Base-by-base conservation (phyloP, 2,329 filamentous ascomycete species). In the Tympanopsis confertula region DNA sequence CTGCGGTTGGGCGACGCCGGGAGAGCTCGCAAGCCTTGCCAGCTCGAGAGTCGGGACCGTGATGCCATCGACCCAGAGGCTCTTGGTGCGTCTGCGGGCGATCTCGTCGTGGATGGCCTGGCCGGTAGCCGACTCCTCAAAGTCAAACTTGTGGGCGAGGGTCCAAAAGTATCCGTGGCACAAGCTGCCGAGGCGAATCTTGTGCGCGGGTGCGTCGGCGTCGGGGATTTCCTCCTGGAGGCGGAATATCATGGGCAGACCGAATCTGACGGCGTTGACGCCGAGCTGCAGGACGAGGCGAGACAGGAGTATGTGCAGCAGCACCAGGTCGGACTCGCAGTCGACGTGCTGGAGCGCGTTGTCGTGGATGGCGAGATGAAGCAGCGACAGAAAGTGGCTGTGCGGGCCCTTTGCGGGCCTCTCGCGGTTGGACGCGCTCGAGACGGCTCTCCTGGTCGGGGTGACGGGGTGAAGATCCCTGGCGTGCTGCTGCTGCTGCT, bases 361-460 rank as follows among this genome's bases (percentile, higher is more conserved):
- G 54, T 96, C 89, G 56, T 93, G 94, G n/a, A 91, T 72, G 36
- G 83, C 80, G 33, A 95, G 68, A 58, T 95, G 88, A 3, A 96
- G 66, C 3, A 93, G 66, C 38, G 86, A 75, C 36, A 95, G 60
- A 52, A 94, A 95, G 30, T 76, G n/a, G n/a, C n/a, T n/a, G n/a
- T n/a, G n/a, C n/a, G n/a, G n/a, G n/a, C n/a, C n/a, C n/a, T n/a
- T n/a, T n/a, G n/a, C n/a, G n/a, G n/a, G n/a, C n/a, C n/a, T n/a
- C n/a, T n/a, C n/a, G n/a, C n/a, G n/a, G n/a, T n/a, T n/a, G n/a
- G n/a, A n/a, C n/a, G n/a, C n/a, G n/a, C n/a, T n/a, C n/a, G n/a
- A n/a, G n/a, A n/a, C n/a, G n/a, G n/a, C n/a, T n/a, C n/a, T n/a
- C n/a, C n/a, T n/a, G n/a, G n/a, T n/a, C n/a, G n/a, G n/a, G n/a